Evolutionary conservation across 805 yeast genomes (phyloP).

Genomic region (Kurtzmaniella cleridarum): DNA sequence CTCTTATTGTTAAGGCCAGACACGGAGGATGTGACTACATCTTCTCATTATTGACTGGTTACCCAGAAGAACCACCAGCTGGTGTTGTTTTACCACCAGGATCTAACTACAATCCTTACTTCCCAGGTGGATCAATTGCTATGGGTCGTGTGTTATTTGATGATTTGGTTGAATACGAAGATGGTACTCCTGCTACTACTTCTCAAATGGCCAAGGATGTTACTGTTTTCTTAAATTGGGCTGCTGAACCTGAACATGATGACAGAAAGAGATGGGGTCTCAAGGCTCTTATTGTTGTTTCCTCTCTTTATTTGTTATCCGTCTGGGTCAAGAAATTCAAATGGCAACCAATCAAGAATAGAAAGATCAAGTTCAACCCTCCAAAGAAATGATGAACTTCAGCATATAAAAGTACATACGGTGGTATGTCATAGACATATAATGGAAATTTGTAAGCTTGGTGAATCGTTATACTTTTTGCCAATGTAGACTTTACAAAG

Average conservation of each 20-base stretch:
- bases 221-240: conserved; percentile 93
- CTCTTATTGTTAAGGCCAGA: conserved; percentile 96
- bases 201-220: conserved; percentile 99
- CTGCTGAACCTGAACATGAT: conserved; percentile 97
- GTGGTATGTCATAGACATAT: too few species aligned
- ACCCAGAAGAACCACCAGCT: conserved; percentile 98
- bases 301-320: conserved; percentile 74
- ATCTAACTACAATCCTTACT: conserved; percentile 97
- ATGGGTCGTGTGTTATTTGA: conserved; percentile 98
- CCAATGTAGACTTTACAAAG: too few species aligned
- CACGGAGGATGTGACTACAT: conserved; percentile 97
- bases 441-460: too few species aligned
- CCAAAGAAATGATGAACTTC: conserved; percentile 53
- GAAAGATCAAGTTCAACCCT: conserved; percentile 90
- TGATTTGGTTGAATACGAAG: conserved; percentile 96
- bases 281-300: conserved; percentile 78
- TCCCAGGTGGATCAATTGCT: conserved; percentile 99
- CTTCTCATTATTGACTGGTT: conserved; percentile 92
- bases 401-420: background rate
- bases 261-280: conserved; percentile 96
- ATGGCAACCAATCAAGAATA: conserved; percentile 93
- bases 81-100: conserved; percentile 93
- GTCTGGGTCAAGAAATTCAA: conserved; percentile 96
- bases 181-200: conserved; percentile 97
- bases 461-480: too few species aligned